Evolutionary conservation across 192 early-diverging fungal genomes (phyloP), one percentile per base, ranked within the genome.

Genomic region (Linnemannia exigua): DNA sequence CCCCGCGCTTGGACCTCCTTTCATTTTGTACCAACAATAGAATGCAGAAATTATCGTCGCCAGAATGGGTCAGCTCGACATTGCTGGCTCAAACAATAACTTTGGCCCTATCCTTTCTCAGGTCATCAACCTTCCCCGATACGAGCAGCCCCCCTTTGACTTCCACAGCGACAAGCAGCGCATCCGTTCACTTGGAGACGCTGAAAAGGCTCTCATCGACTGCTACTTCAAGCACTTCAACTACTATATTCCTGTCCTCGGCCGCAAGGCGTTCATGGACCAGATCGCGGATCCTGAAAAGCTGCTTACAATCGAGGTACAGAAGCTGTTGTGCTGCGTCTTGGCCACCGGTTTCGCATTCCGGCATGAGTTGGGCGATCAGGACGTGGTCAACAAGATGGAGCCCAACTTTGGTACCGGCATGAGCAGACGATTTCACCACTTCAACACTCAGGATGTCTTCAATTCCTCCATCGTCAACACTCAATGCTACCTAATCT

Each of bases 191-290:
- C 76, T 86, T 28, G 74, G 51, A 1, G 35, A 14, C 5, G 68
- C 52, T 16, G 79, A 86, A 50, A 66, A 80, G 54, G 33, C 67
- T 35, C 67, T 86, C 68, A 86, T 86, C 33, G 84, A 86, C 48
- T 86, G 84, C 75, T 86, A 86, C 70, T 86, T 86, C 51, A 86
- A 80, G 1, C 70, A 77, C 75, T 86, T 86, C 66, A 86, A 86
- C 51, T 86, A 86, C 70, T 86, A 86, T 31, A 76, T 86, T 22
- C 84, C 84, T 22, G 48, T 86, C 28, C 46, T 86, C 44, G 77
- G 63, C 48, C 84, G 84, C 3, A 80, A 86, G 70, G 19, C 70
- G 1, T 86, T 86, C 35, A 74, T 80, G 74, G 79, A 75, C 6
- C 58, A 76, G 17, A n/a, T 86, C 44, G 51, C 17, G 50, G 75